Conservation (phyloP, 2,329 filamentous ascomycete species). For the Zasmidium angulare region DNA sequence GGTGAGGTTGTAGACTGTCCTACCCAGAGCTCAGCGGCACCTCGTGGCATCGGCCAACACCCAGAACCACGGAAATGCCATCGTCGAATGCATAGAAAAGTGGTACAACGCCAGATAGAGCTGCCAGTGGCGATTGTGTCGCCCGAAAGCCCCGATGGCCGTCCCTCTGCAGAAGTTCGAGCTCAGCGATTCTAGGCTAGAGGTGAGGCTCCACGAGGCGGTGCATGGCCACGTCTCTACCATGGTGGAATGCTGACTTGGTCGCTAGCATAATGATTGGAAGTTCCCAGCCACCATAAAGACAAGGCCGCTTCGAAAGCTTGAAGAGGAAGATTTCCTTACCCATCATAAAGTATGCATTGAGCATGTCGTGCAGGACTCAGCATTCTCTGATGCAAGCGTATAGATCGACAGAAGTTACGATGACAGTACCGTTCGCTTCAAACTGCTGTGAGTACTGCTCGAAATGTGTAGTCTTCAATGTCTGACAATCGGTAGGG, state of each 20-base stretch:
- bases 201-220: constrained; percentile 18
- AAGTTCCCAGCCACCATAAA: constrained; percentile 32
- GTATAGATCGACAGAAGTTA: constrained; percentile 36
- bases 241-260: background rate
- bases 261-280: constrained; percentile 32
- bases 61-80: background rate
- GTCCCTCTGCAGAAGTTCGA: constrained; percentile 29
- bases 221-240: too few species aligned
- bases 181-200: constrained; percentile 34
- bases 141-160: constrained; percentile 18
- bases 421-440: constrained; percentile 35
- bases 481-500: constrained; percentile 10
- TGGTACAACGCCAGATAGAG: constrained; percentile 12
- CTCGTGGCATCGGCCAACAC: constrained; percentile 7
- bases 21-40: background rate
- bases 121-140: constrained; percentile 6
- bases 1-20: background rate
- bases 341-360: constrained; percentile 32
- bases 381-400: background rate
- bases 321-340: constrained; percentile 36
- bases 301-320: constrained; percentile 28
- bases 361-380: background rate
- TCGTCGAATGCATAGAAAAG: constrained; percentile 16
- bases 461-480: background rate
- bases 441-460: constrained; percentile 34